Conservation (phyloP, 805 yeast species). For the Brettanomyces naardenensis region DNA sequence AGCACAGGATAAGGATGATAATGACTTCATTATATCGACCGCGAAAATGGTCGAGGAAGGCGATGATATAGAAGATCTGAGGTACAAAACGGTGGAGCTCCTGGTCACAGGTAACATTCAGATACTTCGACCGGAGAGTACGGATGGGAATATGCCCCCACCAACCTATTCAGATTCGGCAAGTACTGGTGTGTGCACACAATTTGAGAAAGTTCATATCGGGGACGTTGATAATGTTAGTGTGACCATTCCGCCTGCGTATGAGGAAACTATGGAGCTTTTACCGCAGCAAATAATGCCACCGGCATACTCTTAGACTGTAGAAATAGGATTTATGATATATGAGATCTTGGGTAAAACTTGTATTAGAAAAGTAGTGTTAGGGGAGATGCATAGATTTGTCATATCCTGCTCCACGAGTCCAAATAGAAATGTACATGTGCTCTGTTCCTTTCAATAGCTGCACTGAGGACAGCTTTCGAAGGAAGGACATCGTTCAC, state of each 20-base stretch:
- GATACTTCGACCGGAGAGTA: conserved; percentile 14
- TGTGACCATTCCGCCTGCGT: conserved; percentile 10
- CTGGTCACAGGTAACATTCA: conserved; percentile 14
- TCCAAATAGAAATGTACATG: conserved; percentile 19
- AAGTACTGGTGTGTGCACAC: background rate
- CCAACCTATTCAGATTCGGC: background rate
- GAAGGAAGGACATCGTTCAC: background rate
- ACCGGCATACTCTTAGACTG: conserved; percentile 1
- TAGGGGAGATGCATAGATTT: background rate
- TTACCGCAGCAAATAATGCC: conserved; percentile 5
- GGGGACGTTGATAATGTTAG: background rate
- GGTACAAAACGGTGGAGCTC: conserved; percentile 16
- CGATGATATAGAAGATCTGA: background rate
- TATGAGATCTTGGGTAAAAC: no score
- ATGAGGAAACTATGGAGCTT: conserved; percentile 9
- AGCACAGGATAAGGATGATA: conserved; percentile 12
- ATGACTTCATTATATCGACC: conserved; percentile 13
- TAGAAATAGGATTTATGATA: no score
- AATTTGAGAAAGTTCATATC: background rate
- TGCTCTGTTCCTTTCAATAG: no score
- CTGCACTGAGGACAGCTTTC: no score
- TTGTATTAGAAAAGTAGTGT: conserved; percentile 1
- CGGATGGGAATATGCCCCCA: conserved; percentile 13
- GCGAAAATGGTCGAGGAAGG: conserved; percentile 16
- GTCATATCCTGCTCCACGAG: conserved; percentile 22